Conservation (phyloP, 2,329 filamentous ascomycete genomes). For the Botrytis elliptica region DNA sequence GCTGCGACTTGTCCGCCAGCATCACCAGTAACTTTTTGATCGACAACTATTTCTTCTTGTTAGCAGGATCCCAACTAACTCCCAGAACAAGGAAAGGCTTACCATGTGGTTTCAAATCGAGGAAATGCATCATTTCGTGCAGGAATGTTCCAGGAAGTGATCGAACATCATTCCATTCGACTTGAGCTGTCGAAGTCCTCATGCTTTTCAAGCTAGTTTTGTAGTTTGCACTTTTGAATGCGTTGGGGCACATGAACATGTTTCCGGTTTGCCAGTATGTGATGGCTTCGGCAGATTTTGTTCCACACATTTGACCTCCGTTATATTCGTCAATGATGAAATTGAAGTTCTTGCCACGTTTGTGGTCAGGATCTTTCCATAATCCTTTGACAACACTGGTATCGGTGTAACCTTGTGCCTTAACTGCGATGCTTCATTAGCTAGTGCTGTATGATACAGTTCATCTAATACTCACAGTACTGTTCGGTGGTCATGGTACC, state of each 20-base stretch:
- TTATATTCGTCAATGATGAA: conserved; percentile 19
- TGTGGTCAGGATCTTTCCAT: conserved; percentile 15
- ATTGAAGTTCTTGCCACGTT: conserved; percentile 7
- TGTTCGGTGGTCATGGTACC: conserved; percentile 4
- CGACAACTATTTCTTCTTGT: conserved; percentile 3
- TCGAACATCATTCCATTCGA: conserved; percentile 9
- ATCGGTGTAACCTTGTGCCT: conserved; percentile 4
- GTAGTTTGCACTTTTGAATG: conserved; percentile 8
- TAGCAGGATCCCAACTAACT: not conserved
- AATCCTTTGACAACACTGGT: not conserved
- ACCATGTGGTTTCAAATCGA: conserved; percentile 17
- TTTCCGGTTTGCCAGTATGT: conserved; percentile 12
- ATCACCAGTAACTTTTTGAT: not conserved
- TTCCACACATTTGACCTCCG: conserved; percentile 10
- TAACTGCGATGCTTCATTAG: not conserved
- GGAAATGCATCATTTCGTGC: conserved; percentile 19
- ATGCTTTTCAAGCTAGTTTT: conserved; percentile 14
- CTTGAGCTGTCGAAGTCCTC: not conserved
- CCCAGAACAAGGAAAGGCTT: not conserved
- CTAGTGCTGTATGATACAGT: not conserved
- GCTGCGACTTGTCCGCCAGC: not conserved
- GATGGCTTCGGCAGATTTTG: conserved; percentile 7
- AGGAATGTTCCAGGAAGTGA: conserved; percentile 14
- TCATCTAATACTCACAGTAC: conserved; percentile 1
- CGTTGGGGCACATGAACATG: conserved; percentile 15